phyloP scores from a whole-genome alignment of 2,329 filamentous ascomycete genomes.

The Microthyrium microscopicum region DNA sequence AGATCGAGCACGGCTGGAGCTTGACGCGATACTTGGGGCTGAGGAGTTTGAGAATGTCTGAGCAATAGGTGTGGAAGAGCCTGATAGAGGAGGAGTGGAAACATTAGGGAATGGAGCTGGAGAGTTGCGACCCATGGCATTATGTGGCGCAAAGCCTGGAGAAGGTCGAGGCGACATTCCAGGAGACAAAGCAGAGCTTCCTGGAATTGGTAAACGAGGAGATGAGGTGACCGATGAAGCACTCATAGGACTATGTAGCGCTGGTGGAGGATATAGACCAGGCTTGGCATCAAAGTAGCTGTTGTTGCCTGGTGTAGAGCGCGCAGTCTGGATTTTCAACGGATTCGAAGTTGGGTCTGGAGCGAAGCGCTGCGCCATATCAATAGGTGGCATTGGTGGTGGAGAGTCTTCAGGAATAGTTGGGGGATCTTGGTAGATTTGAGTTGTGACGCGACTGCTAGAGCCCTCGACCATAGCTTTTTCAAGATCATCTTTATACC shows the following conservation, averaged over 20 bases:
- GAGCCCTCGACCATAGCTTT: conserved; percentile 8
- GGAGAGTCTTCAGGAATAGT: conserved; percentile 6
- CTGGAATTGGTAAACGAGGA: conserved; percentile 7
- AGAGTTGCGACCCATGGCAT: not conserved
- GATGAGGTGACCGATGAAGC: conserved; percentile 4
- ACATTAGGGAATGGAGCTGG: conserved; percentile 30
- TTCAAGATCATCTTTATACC: conserved; percentile 9
- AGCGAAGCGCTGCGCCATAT: not conserved
- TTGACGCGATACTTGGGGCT: not conserved
- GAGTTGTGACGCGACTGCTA: conserved; percentile 4
- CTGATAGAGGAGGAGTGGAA: conserved; percentile 36
- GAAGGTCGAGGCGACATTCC: conserved; percentile 5
- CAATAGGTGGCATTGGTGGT: conserved; percentile 1
- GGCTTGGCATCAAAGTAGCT: conserved; percentile 4
- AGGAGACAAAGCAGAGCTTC: conserved; percentile 1
- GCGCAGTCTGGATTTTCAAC: not conserved
- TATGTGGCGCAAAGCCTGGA: conserved; percentile 1
- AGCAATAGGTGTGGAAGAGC: conserved; percentile 23
- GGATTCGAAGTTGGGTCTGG: no score
- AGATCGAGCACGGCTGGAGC: conserved; percentile 11
- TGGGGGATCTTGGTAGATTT: conserved; percentile 4
- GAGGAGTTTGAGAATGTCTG: conserved; percentile 4
- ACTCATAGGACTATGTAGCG: not conserved
- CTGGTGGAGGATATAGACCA: conserved; percentile 7
- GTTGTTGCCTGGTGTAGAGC: no score